phyloP scores from a whole-genome alignment of 2,329 filamentous ascomycete species.

The Periconia sp. region DNA sequence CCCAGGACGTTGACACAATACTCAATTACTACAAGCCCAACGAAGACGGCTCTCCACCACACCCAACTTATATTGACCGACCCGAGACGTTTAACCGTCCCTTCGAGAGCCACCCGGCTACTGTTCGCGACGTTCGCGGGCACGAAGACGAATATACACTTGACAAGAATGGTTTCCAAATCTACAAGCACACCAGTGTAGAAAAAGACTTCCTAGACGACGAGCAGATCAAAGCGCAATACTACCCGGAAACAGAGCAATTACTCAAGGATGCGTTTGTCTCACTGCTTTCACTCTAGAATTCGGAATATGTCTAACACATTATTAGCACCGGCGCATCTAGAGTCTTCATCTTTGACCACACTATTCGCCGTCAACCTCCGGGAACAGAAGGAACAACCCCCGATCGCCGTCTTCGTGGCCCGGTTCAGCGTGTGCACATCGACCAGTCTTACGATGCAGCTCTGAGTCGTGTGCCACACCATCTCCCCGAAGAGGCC shows the following conservation, averaged over 20 bases:
- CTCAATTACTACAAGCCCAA: constrained; percentile 37
- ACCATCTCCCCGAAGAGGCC: constrained; percentile 40
- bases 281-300: too few relatives aligned
- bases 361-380: constrained; percentile 62
- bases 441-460: constrained; percentile 62
- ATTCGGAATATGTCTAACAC: not conserved
- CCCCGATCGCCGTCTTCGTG: constrained; percentile 42
- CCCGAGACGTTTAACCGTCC: constrained; percentile 43
- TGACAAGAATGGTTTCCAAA: constrained; percentile 49
- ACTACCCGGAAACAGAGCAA: constrained; percentile 43
- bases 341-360: constrained; percentile 67
- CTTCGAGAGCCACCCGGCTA: constrained; percentile 29
- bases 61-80: constrained; percentile 33
- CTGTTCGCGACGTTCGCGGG: constrained; percentile 54
- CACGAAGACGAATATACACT: constrained; percentile 51
- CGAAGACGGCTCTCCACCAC: constrained; percentile 36
- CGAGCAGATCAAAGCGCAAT: constrained; percentile 39
- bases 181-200: constrained; percentile 32
- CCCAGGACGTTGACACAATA: constrained; percentile 32
- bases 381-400: constrained; percentile 24
- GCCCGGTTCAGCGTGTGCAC: constrained; percentile 60
- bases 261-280: constrained; percentile 47
- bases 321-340: constrained; percentile 61
- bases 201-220: constrained; percentile 47
- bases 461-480: constrained; percentile 30